Base-by-base conservation (phyloP, 805 yeast genomes). In the Metschnikowia vanudenii region DNA sequence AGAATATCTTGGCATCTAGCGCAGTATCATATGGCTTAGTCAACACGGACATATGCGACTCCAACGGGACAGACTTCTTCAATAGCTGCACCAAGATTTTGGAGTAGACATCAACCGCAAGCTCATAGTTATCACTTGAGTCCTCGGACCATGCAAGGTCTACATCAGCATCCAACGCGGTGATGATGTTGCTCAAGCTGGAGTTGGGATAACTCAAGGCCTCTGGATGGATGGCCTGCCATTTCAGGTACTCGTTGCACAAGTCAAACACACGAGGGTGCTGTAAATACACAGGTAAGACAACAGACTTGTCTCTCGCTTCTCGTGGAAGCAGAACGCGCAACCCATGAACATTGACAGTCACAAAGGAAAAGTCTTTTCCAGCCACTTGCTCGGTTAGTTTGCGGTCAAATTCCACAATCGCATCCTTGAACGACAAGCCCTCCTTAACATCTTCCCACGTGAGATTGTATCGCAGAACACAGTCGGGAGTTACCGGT, bases 321-420 rank as follows among this genome's bases (percentile, higher is more conserved):
- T 89, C 96, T 39, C 95, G 75, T 11, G 86, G 85, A 30, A 91
- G 67, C 58, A 84, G 85, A 39, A 91, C 91, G 49, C 90, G 75
- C 39, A 90, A 68, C 57, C 84, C 84, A 84, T 85, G 82, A 10
- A 84, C 74, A 58, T 81, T 80, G 50, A 80, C 71, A 0, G 89
- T 76, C 40, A 89, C 82, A 54, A 89, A 79, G 3, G 82, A 71
- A 61, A 87, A 84, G 33, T 81, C 82, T 40, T 65, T 62, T 10
- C 69, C 69, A 11, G 74, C 61, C 28, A 79, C 60, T 39, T 68
- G 60, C 37, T 72, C 70, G 47, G 75, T 75, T 40, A 83, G 68
- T 50, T 69, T 75, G 19, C 56, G 53, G 57, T 85, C 86, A 46
- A 88, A 70, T 46, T 66, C 64, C 32, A 62, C 53, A 8, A 88